Conservation (phyloP, 306 rosid genomes). For the Mimosa pudica region DNA sequence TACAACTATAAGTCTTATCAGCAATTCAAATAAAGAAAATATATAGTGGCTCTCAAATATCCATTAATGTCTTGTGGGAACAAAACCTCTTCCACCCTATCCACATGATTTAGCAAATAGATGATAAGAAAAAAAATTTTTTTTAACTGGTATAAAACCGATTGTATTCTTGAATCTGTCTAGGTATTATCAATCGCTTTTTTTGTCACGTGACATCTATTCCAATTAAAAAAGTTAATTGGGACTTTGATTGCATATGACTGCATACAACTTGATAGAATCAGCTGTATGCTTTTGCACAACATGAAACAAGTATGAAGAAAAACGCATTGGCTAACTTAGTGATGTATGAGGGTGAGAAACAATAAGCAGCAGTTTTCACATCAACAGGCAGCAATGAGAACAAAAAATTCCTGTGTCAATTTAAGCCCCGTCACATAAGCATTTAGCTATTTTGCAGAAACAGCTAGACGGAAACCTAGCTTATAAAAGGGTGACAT, state of each 20-base stretch:
- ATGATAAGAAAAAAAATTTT: no score
- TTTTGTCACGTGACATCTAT: no score
- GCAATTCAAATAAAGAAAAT: not conserved
- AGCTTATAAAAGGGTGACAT: not conserved
- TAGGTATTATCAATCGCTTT: no score
- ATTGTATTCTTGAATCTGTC: no score
- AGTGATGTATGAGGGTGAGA: not conserved
- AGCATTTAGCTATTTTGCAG: not conserved
- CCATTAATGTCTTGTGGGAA: not conserved
- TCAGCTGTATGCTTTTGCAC: not conserved
- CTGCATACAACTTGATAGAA: no score
- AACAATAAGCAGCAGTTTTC: not conserved
- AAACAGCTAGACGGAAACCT: not conserved
- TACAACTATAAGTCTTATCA: not conserved
- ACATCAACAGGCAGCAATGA: not conserved
- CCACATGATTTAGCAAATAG: no score
- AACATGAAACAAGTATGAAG: slow-evolving; percentile 22
- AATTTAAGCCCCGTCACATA: not conserved
- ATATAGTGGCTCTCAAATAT: not conserved
- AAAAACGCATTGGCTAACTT: slow-evolving; percentile 15
- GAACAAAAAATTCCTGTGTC: not conserved
- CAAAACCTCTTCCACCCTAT: not conserved
- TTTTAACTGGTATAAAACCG: no score
- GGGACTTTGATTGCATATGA: no score
- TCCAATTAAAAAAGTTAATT: no score